phyloP scores from a whole-genome alignment of 2,329 filamentous ascomycete genomes.

The Cordyceps cicadae region DNA sequence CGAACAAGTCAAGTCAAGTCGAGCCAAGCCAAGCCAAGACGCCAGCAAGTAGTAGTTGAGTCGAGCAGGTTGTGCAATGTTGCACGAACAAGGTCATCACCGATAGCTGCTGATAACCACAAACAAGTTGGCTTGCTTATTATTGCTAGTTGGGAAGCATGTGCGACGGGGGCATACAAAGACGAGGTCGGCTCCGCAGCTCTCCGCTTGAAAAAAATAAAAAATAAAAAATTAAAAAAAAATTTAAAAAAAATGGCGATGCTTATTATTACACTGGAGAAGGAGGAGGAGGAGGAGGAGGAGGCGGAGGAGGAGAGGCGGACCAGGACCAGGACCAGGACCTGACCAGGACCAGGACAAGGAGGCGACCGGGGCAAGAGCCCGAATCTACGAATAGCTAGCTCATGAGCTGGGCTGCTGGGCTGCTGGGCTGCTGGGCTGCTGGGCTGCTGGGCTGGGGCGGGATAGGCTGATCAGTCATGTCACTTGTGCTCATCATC shows the following conservation, averaged over 20 bases:
- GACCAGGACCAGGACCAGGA: too few relatives aligned
- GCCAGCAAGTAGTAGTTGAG: not conserved
- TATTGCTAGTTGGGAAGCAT: not conserved
- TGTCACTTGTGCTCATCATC: not conserved
- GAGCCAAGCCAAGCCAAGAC: not conserved
- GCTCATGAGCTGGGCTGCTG: not conserved
- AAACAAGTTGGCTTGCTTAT: too few relatives aligned
- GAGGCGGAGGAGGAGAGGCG: too few relatives aligned
- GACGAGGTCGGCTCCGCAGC: slow-evolving; percentile 1
- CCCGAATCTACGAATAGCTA: not conserved
- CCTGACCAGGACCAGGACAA: too few relatives aligned
- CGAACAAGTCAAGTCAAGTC: not conserved
- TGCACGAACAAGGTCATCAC: not conserved
- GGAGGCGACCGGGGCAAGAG: too few relatives aligned
- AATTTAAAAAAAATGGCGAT: not conserved
- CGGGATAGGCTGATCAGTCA: slow-evolving; percentile 3
- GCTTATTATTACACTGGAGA: not conserved
- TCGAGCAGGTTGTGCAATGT: slow-evolving; percentile 2
- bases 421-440: too few relatives aligned
- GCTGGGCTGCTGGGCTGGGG: too few relatives aligned
- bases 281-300: not conserved
- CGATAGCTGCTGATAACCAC: too few relatives aligned
- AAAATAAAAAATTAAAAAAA: too few relatives aligned
- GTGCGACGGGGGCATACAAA: slow-evolving; percentile 10
- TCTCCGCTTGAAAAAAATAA: not conserved